Conservation (phyloP, 2,329 filamentous ascomycete species). For the Teratosphaeria viscida region DNA sequence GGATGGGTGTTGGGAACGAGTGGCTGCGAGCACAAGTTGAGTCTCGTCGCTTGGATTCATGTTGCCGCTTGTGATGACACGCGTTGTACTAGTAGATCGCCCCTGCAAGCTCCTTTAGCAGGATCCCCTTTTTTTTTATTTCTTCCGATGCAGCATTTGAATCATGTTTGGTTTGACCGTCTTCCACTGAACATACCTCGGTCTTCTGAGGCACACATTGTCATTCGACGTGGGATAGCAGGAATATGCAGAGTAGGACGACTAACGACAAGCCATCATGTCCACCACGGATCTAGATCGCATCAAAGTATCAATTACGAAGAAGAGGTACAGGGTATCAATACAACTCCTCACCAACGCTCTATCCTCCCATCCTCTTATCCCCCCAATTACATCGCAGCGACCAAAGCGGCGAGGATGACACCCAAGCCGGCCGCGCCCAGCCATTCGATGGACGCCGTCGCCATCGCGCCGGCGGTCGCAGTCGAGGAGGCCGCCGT, state of each 20-base stretch:
- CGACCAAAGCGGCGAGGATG: constrained; percentile 6
- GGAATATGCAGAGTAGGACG: neutral
- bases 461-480: neutral
- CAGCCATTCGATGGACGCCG: neutral
- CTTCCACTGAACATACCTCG: neutral
- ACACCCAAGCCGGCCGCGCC: constrained; percentile 2
- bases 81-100: neutral
- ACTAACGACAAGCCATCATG: neutral
- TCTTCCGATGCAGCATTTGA: neutral
- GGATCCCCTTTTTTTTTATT: neutral
- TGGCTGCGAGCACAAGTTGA: constrained; percentile 5
- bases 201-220: neutral
- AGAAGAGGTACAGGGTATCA: neutral
- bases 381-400: constrained; percentile 3
- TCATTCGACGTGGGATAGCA: neutral
- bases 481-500: neutral
- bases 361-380: neutral
- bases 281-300: neutral
- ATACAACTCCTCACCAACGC: neutral
- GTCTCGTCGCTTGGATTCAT: neutral
- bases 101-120: neutral
- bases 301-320: neutral
- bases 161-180: neutral
- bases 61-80: neutral
- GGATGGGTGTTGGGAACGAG: constrained; percentile 3